Base-by-base conservation (phyloP, 139 green algal species). In the Chlorella sp. region DNA sequence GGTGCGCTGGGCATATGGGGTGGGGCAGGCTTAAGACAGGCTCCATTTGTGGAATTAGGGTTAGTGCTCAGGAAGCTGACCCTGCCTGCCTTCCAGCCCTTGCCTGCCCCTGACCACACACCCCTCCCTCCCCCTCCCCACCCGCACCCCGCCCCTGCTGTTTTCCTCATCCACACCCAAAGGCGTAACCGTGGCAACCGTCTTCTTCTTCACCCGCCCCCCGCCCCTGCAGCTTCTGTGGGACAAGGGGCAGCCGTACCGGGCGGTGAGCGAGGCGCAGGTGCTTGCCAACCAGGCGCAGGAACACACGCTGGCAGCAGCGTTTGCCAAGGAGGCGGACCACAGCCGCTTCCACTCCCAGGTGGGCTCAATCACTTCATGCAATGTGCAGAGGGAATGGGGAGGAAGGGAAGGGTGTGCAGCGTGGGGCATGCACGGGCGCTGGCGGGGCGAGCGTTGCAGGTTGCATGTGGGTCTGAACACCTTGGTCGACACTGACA, bases 171-270 rank as follows among this genome's bases (percentile, higher is more conserved):
- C 21, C 64, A 9, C 64, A 71, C 64, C 15, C 14, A 14, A 68
- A 68, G 60, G 60, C 18, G 60, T 14, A 14, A 68, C 68, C 22
- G 3, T 76, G 3, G 22, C 66, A 24, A 57, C 48, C 48, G 7
- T 9, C 48, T 9, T 57, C 48, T 9, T 9, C 48, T 57, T 9
- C 36, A 16, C 71, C 71, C 16, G n/a, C 75, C 34, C 75, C 5
- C n/a, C 19, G 12, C 36, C 14, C 18, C 95, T 96, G 79, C 96
- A 96, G 93, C 95, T 99, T 86, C 94, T 99, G 81, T 98, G 97
- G 96, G 94, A 94, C 18, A 94, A 89, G 71, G 96, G 95, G 39
- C 91, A 96, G 86, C 91, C 79, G 0, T 81, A 93, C 77, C 53
- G 87, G 0, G 94, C 93, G 21, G 89, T 96, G 64, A 85, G 79